phyloP scores from a whole-genome alignment of 495 filamentous ascomycete genomes.

The Tuber indicum region DNA sequence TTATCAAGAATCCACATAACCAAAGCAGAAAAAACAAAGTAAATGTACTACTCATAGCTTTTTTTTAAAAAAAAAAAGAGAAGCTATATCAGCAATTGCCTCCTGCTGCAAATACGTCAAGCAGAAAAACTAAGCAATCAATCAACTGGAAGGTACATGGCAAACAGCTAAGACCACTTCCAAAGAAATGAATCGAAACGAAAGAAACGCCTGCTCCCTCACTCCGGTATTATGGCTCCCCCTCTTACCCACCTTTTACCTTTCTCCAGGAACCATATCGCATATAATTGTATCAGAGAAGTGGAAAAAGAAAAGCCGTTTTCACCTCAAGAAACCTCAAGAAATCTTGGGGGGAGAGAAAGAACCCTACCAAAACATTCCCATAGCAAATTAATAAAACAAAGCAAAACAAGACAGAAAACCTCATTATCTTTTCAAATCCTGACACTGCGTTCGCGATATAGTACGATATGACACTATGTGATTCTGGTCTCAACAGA shows the following conservation, averaged over 20 bases:
- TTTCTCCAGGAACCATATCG: constrained; percentile 6
- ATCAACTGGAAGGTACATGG: neutral
- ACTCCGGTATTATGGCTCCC: neutral
- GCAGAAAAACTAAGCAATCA: neutral
- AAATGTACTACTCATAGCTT: neutral
- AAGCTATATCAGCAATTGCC: neutral
- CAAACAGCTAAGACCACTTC: constrained; percentile 2
- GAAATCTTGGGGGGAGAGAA: neutral
- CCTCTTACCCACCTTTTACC: constrained; percentile 3
- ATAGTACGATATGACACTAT: constrained; percentile 7
- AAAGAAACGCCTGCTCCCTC: constrained; percentile 8
- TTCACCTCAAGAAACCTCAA: neutral
- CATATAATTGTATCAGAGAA: neutral
- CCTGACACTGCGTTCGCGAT: neutral
- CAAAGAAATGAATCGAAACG: constrained; percentile 13
- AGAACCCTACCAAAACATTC: neutral
- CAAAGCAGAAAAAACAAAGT: neutral
- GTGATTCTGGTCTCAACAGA: constrained; percentile 2
- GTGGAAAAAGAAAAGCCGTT: neutral
- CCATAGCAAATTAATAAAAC: neutral
- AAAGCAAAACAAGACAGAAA: constrained; percentile 1
- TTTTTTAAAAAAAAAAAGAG: neutral
- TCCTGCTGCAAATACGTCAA: neutral
- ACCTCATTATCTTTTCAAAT: neutral
- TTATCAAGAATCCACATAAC: neutral